phyloP scores from a whole-genome alignment of 768 basidiomycete species.

The Aureoboletus auriporus region DNA sequence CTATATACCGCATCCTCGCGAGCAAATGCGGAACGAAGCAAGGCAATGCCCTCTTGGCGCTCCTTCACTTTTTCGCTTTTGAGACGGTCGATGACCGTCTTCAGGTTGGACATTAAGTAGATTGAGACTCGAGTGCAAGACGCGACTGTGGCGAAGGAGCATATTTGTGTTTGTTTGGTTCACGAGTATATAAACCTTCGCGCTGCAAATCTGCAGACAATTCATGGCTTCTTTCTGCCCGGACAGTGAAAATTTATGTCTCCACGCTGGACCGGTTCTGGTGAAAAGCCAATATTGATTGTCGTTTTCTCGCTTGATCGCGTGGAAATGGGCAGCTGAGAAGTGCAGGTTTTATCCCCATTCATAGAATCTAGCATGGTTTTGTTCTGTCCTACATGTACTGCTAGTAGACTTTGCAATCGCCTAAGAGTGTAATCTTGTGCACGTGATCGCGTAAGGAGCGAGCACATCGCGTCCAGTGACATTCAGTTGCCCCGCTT shows the following conservation, averaged over 20 bases:
- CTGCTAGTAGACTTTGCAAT: too few species aligned
- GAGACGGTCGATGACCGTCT: slow-evolving; percentile 47
- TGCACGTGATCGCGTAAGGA: slow-evolving; percentile 18
- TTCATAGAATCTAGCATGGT: slow-evolving; percentile 31
- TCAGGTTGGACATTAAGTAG: slow-evolving; percentile 42
- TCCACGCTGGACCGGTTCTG: slow-evolving; percentile 78
- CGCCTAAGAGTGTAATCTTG: too few species aligned
- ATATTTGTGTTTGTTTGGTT: slow-evolving; percentile 30
- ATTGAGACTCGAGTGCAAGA: not conserved
- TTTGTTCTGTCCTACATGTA: slow-evolving; percentile 31
- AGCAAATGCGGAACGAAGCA: slow-evolving; percentile 50
- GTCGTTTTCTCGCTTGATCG: slow-evolving; percentile 49
- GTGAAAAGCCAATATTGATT: slow-evolving; percentile 64
- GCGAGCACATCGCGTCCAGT: not conserved
- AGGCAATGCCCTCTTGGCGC: slow-evolving; percentile 57
- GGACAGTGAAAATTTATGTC: slow-evolving; percentile 51
- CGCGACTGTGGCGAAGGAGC: slow-evolving; percentile 11
- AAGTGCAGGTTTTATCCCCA: slow-evolving; percentile 33
- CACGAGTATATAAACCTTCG: slow-evolving; percentile 20
- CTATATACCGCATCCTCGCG: slow-evolving; percentile 41
- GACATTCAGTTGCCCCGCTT: too few species aligned
- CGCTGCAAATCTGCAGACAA: not conserved
- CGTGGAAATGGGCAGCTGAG: slow-evolving; percentile 48
- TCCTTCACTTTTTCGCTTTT: slow-evolving; percentile 65
- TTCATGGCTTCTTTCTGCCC: slow-evolving; percentile 70